Evolutionary conservation across 768 basidiomycete genomes (phyloP).

Genomic region (Coprinellus aureogranulatus): DNA sequence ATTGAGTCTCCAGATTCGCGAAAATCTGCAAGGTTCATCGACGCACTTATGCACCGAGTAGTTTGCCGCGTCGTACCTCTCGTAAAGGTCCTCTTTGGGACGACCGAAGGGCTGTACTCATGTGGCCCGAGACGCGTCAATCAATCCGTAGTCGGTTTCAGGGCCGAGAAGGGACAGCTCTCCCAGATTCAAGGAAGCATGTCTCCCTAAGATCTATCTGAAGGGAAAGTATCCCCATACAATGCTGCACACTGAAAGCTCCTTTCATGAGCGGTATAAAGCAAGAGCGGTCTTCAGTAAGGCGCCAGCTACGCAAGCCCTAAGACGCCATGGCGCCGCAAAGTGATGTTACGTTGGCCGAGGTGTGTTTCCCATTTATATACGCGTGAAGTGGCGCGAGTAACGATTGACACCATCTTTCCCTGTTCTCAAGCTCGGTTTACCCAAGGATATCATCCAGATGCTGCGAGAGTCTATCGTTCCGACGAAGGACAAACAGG

Average conservation of each 20-base stretch:
- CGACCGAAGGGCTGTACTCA: too few species aligned
- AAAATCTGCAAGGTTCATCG: too few species aligned
- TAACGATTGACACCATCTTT: neutral
- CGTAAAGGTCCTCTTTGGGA: too few species aligned
- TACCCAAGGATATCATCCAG: neutral
- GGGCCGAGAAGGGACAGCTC: too few species aligned
- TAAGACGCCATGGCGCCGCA: constrained; percentile 3
- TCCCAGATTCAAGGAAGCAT: too few species aligned
- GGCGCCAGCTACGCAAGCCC: neutral
- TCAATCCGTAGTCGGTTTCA: too few species aligned
- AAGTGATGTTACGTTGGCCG: neutral
- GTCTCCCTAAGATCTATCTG: too few species aligned
- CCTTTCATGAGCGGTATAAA: neutral
- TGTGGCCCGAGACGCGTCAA: too few species aligned
- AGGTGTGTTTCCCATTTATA: neutral
- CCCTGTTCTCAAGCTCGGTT: neutral
- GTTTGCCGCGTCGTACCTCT: too few species aligned
- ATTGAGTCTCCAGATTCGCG: too few species aligned
- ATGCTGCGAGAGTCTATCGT: neutral
- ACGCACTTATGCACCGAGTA: too few species aligned
- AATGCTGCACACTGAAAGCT: neutral
- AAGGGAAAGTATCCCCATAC: neutral
- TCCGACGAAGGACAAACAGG: neutral
- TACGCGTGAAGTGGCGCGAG: neutral
- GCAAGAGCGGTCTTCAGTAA: neutral